These are phyloP conservation scores for Beta vulgaris DNA, from an alignment of 148 eudicot species.

Conservation along the genomic window DNA sequence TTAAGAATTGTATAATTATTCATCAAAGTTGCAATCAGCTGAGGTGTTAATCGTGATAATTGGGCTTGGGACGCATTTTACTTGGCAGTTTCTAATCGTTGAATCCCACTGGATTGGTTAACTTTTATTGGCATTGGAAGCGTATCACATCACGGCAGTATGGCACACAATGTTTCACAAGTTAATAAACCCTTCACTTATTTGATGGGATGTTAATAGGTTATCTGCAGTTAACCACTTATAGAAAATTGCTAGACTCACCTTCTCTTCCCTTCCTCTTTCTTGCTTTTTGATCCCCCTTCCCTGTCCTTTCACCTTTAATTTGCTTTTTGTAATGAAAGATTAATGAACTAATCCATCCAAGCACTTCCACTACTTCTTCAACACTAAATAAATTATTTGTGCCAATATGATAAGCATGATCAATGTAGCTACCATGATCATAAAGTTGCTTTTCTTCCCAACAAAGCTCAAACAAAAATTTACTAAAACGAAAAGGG, in stretches of 20 bases:
- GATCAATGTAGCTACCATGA: neutral
- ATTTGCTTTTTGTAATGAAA: neutral
- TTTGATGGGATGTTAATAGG: neutral
- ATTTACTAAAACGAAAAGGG: neutral
- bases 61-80: neutral
- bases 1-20: neutral
- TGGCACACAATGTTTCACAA: neutral
- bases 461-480: neutral
- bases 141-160: neutral
- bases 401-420: conserved; percentile 15
- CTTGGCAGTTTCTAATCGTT: neutral
- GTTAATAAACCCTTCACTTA: neutral
- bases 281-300: neutral
- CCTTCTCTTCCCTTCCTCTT: conserved; percentile 1
- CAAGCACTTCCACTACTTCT: conserved; percentile 7
- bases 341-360: conserved; percentile 1
- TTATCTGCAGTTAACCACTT: neutral
- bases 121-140: neutral
- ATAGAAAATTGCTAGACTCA: neutral
- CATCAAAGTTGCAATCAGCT: neutral
- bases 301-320: conserved; percentile 1
- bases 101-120: neutral
- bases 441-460: conserved; percentile 13
- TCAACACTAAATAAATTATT: neutral
- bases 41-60: neutral